Percentiles rank a stretch among this genome's conserved stretches.
Evolutionary conservation across 345 rosid species (phyloP).

Genomic region (Salix brachista): DNA sequence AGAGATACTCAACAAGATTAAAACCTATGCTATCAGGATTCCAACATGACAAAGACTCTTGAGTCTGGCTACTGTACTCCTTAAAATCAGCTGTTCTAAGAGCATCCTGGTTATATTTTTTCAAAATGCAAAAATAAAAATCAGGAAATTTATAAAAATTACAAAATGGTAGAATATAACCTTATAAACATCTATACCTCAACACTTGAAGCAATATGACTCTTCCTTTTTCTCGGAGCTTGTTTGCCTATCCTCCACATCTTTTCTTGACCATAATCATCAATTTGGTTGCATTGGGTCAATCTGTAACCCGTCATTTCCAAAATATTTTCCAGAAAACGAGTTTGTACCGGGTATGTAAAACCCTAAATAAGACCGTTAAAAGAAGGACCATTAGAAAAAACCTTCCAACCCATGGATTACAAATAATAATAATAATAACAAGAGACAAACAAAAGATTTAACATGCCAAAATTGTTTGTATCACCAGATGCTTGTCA

Average conservation of each 20-base stretch:
- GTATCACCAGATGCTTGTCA: too few species aligned
- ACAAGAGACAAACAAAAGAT: not conserved
- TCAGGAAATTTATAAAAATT: conserved; percentile 6
- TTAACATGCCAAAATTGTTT: not conserved
- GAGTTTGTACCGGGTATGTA: conserved; percentile 63
- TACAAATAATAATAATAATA: not conserved
- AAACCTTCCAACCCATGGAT: not conserved
- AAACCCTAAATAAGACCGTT: conserved; percentile 59
- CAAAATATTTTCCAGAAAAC: conserved; percentile 77
- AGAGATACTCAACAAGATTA: conserved; percentile 73
- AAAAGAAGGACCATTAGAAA: conserved; percentile 13
- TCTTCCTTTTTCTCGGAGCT: conserved; percentile 78
- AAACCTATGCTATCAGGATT: conserved; percentile 92
- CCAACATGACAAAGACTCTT: conserved; percentile 76
- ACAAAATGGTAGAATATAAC: conserved; percentile 1
- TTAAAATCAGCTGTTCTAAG: conserved; percentile 63
- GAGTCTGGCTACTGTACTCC: conserved; percentile 56
- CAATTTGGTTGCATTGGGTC: conserved; percentile 76
- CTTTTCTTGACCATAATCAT: conserved; percentile 91
- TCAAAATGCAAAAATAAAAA: conserved; percentile 8
- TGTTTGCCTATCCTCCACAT: conserved; percentile 82
- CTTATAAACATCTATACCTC: conserved; percentile 49
- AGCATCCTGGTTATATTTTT: conserved; percentile 54
- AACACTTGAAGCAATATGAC: conserved; percentile 73
- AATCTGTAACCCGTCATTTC: conserved; percentile 67